Conservation (phyloP, 2,329 filamentous ascomycete species). For the Epichloe glyceriae region DNA sequence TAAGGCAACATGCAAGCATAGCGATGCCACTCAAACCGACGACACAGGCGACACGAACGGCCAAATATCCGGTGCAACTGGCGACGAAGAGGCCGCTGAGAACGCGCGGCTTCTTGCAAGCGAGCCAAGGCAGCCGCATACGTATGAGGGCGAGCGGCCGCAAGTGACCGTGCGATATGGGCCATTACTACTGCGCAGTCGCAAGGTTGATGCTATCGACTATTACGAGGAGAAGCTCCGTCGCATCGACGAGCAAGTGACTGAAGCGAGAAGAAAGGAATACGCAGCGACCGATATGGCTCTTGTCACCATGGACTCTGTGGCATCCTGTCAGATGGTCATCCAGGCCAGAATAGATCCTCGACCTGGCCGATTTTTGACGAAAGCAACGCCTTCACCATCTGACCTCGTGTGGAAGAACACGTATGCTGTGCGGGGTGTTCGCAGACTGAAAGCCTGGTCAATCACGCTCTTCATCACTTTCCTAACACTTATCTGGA, state of each 20-base stretch:
- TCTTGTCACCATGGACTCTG: constrained; percentile 95
- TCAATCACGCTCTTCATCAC: constrained; percentile 71
- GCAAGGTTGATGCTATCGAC: constrained; percentile 78
- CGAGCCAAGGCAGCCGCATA: constrained; percentile 17
- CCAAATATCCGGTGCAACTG: constrained; percentile 16
- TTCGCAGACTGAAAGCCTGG: constrained; percentile 70
- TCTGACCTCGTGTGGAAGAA: constrained; percentile 93
- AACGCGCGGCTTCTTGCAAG: constrained; percentile 46
- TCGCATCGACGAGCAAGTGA: constrained; percentile 63
- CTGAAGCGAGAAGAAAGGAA: constrained; percentile 54
- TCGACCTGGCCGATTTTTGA: constrained; percentile 71
- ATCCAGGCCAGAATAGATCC: constrained; percentile 91
- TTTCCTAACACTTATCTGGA: constrained; percentile 77
- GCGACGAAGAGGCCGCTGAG: constrained; percentile 37
- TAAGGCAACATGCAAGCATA: constrained; percentile 7
- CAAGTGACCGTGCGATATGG: constrained; percentile 68
- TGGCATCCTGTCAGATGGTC: constrained; percentile 86
- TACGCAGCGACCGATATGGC: constrained; percentile 73
- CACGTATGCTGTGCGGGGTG: constrained; percentile 66
- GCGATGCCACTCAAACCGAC: constrained; percentile 5
- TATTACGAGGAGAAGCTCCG: constrained; percentile 84
- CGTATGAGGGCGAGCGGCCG: constrained; percentile 41
- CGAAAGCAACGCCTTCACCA: constrained; percentile 75
- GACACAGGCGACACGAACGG: constrained; percentile 10
- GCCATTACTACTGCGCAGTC: constrained; percentile 55